Evolutionary conservation across 176 grass and related monocot species (phyloP), one percentile per base, ranked within the genome.

Genomic region (Ensete ventricosum): DNA sequence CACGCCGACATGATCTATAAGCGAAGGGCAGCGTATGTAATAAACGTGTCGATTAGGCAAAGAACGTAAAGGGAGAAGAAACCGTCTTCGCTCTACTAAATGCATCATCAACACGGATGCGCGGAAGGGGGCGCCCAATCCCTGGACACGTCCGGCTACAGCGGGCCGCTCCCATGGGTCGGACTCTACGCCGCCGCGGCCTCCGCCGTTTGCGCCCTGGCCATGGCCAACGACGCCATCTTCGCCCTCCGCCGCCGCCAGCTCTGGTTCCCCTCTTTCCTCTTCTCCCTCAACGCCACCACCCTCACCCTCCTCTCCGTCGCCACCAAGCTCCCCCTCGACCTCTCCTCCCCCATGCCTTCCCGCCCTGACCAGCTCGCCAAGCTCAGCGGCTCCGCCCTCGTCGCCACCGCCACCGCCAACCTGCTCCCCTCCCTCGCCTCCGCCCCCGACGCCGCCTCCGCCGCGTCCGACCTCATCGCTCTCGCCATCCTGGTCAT

Each of bases 231-330:
- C 24, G 64, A 67, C 24, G 64, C 64, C 64, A 29, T 29, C 25
- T 67, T 1, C 11, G 64, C 64, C 12, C 1, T 67, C 64, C 25
- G 64, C 2, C 64, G 24, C 24, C 22, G 25, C 64, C 22, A 25
- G 11, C 64, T 14, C 24, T 67, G 24, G 64, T 67, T 29, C 64
- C 64, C 24, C 25, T 26, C 64, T 25, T 26, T 25, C 64, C 2
- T 67, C 24, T 67, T 67, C 64, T 67, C 64, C 23, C 64, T 67
- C 25, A 67, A 67, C 17, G 58, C 58, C 58, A 62, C 58, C 58
- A 62, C 58, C 17, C 14, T 62, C 58, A 62, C 58, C 17, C 8
- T 62, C 58, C 58, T 62, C 58, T 62, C 58, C 58, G 58, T 62
- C 5, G 58, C 58, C 58, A 62, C 17, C 8, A 62, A 62, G 58